Percentiles rank a stretch among this genome's conserved stretches.
Conservation (phyloP, 1,284 basidiomycete species). For the Cryptococcus sp. region DNA sequence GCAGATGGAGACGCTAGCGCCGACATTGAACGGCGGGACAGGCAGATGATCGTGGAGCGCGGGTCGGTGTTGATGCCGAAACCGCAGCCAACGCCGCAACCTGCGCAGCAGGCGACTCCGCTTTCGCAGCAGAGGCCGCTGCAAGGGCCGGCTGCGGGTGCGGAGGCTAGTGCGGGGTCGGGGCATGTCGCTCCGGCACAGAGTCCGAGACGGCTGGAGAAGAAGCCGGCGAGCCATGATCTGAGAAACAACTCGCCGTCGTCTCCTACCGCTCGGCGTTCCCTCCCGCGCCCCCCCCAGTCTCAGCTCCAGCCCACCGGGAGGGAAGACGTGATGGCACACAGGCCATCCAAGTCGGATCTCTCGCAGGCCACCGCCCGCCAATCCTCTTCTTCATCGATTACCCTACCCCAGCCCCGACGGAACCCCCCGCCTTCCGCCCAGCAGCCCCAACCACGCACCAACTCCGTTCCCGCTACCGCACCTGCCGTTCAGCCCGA, state of each 20-base stretch:
- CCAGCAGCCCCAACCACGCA: too few species aligned
- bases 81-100: constrained; percentile 12
- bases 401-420: too few species aligned
- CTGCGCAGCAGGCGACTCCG: constrained; percentile 4
- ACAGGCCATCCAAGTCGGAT: constrained; percentile 1
- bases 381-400: too few species aligned
- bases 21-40: background rate
- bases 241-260: constrained; percentile 17
- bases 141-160: background rate
- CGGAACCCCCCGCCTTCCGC: too few species aligned
- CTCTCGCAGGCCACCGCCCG: background rate
- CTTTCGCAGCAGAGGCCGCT: too few species aligned
- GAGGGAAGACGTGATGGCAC: background rate
- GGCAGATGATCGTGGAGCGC: constrained; percentile 5
- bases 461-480: too few species aligned
- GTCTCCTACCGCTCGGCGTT: constrained; percentile 26
- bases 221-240: constrained; percentile 24
- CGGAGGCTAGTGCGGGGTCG: too few species aligned
- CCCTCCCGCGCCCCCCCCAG: constrained; percentile 30
- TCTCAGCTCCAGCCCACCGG: constrained; percentile 6
- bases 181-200: background rate
- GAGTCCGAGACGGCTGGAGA: constrained; percentile 23
- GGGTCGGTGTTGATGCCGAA: constrained; percentile 21
- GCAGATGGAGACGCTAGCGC: too few species aligned
- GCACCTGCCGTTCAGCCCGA: too few species aligned